A percentile compares a stretch with the other conserved stretches of the same genome.
These are phyloP conservation scores for Cystobasidiopsis lactophilus DNA, from an alignment of 768 basidiomycete species.

Conservation along the genomic window DNA sequence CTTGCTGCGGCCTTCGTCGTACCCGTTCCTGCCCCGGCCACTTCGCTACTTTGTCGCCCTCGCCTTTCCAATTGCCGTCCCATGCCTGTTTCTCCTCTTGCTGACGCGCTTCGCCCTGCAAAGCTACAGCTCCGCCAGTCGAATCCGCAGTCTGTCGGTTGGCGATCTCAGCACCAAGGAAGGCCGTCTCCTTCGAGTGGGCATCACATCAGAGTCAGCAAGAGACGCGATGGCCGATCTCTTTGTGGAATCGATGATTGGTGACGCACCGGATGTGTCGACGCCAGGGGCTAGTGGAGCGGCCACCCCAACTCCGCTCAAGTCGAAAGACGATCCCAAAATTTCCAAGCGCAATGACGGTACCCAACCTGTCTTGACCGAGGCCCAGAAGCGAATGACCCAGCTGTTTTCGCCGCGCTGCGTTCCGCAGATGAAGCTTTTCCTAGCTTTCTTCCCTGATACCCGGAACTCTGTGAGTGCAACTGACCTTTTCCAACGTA, in stretches of 20 bases:
- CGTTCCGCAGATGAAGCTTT: too few relatives aligned
- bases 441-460: too few relatives aligned
- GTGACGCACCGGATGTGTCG: not conserved
- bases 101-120: not conserved
- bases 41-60: slow-evolving; percentile 4
- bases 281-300: not conserved
- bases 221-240: slow-evolving; percentile 2
- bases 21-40: not conserved
- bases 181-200: slow-evolving; percentile 1
- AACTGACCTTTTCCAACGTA: too few relatives aligned
- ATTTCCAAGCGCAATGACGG: not conserved
- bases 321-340: not conserved
- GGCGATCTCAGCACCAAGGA: slow-evolving; percentile 2
- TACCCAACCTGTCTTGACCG: slow-evolving; percentile 2
- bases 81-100: slow-evolving; percentile 3
- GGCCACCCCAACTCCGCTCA: too few relatives aligned
- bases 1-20: slow-evolving; percentile 5
- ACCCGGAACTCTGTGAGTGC: too few relatives aligned
- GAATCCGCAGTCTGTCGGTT: slow-evolving; percentile 1
- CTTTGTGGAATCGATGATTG: too few relatives aligned
- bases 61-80: slow-evolving; percentile 4
- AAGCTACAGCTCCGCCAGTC: not conserved
- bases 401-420: not conserved
- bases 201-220: not conserved
- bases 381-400: slow-evolving; percentile 4